These are phyloP conservation scores for Zizania palustris DNA, from an alignment of 202 grass and related monocot genomes.

Conservation along the genomic window DNA sequence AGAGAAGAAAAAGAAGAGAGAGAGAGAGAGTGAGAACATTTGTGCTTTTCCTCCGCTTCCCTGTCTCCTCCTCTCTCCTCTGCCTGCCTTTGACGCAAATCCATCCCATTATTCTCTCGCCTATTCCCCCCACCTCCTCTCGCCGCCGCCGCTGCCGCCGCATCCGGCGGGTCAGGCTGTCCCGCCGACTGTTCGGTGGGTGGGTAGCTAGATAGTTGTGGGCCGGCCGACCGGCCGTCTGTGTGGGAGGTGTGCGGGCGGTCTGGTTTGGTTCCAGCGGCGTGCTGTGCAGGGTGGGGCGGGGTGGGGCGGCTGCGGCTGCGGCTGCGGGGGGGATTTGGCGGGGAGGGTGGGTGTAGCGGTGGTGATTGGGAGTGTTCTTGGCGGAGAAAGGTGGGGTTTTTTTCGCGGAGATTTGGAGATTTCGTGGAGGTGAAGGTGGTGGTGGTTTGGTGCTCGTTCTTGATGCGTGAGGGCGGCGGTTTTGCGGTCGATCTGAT, in stretches of 20 bases:
- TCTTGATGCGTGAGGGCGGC: not conserved
- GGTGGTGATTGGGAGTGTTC: not conserved
- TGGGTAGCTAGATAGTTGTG: not conserved
- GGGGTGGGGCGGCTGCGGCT: not conserved
- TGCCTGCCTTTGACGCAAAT: conserved; percentile 33
- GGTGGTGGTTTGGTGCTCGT: not conserved
- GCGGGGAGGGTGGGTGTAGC: conserved; percentile 10
- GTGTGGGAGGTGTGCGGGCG: not conserved
- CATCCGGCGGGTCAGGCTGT: not conserved
- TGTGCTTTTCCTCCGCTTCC: conserved; percentile 48
- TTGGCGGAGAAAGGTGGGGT: conserved; percentile 14
- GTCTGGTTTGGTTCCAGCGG: conserved; percentile 21
- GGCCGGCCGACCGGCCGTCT: no score
- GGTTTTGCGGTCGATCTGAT: conserved; percentile 46
- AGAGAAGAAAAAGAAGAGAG: not conserved
- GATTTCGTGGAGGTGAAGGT: not conserved
- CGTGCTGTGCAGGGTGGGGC: not conserved
- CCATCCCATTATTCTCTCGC: conserved; percentile 57
- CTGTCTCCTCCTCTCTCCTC: conserved; percentile 44
- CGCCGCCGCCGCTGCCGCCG: conserved; percentile 6
- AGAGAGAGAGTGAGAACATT: conserved; percentile 22
- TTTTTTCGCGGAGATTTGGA: conserved; percentile 9
- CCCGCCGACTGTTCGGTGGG: no score
- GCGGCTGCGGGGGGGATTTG: conserved; percentile 29
- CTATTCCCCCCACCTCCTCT: conserved; percentile 32